Base-by-base conservation (phyloP, 345 rosid genomes). In the Syzygium oleosum region DNA sequence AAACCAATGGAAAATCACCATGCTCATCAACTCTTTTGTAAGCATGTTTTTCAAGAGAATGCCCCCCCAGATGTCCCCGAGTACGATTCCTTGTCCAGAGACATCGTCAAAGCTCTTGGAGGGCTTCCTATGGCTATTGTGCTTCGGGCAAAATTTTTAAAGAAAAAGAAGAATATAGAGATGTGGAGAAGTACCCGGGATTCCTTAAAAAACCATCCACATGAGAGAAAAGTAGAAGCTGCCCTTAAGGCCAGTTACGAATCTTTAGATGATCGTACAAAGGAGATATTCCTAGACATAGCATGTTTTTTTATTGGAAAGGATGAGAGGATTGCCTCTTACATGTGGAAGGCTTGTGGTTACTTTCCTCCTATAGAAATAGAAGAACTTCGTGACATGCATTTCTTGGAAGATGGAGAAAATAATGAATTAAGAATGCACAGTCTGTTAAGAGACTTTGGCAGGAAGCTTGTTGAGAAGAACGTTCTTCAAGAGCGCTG, bases 231-330 rank as follows among this genome's bases (percentile, higher is more conserved):
- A 2, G 25, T 51, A 1, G 27, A 29, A 29, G 16, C 13, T 52
- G 3, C 25, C 25, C 31, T 89, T 21, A 41, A 27, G 21, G 54
- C 22, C 7, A 53, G 88, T 83, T 89, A 29, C 38, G 38, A 86
- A 4, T 51, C 14, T 19, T 52, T 86, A 51, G 7, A 23, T 9
- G 34, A 0, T 16, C 7, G 15, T 25, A 25, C 34, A 6, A 11
- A 23, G 31, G 8, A 86, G 51, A 86, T 86, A 9, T 86, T 68
- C 9, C 88, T 89, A 0, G 87, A 87, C 61, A 87, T 89, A 41
- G 91, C 89, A 4, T 87, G 43, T 2, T 41, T 41, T 41, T 41
- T 41, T 41, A 41, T 17, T 9, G 88, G 88, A 53, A 13, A 11
- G 8, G 68, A 80, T 51, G 16, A 14, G 29, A 55, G 52, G 11